These are phyloP conservation scores for Magnaporthiopsis incrustans DNA, from an alignment of 2,329 filamentous ascomycete genomes.

Conservation along the genomic window DNA sequence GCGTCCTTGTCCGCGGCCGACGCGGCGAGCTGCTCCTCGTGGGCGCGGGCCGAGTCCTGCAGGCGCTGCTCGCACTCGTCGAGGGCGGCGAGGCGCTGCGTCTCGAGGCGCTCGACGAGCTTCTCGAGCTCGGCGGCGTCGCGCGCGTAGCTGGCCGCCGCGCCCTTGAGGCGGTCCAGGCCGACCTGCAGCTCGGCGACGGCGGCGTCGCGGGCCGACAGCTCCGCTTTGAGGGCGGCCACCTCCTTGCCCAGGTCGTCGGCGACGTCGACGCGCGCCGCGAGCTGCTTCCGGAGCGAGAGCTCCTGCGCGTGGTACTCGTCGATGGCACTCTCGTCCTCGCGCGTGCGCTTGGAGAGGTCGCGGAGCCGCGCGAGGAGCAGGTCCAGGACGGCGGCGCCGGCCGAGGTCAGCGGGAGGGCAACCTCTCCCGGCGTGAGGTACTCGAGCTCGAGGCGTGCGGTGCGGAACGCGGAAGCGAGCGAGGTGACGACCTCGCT, in stretches of 20 bases:
- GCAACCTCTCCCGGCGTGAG: constrained; percentile 50
- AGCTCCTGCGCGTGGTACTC: constrained; percentile 51
- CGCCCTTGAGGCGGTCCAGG: constrained; percentile 41
- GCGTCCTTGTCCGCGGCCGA: too few species aligned
- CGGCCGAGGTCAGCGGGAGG: constrained; percentile 42
- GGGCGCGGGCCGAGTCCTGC: neutral
- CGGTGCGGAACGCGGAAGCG: constrained; percentile 41
- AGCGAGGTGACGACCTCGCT: constrained; percentile 42
- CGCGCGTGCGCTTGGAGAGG: constrained; percentile 36
- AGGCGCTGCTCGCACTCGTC: constrained; percentile 33
- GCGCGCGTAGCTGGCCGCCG: constrained; percentile 42
- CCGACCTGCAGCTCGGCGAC: constrained; percentile 41
- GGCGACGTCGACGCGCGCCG: constrained; percentile 42
- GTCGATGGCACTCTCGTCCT: constrained; percentile 47
- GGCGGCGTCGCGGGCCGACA: constrained; percentile 25
- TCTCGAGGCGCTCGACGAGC: constrained; percentile 41
- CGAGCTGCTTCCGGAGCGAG: constrained; percentile 48
- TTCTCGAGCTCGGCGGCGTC: constrained; percentile 47
- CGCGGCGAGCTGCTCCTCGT: neutral
- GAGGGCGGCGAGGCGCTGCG: constrained; percentile 35
- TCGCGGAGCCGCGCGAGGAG: constrained; percentile 41
- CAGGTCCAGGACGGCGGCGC: constrained; percentile 47
- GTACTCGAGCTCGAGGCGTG: constrained; percentile 54
- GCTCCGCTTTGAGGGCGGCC: constrained; percentile 17
- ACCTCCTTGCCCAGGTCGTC: constrained; percentile 38